A percentile compares a stretch with the other conserved stretches of the same genome.
phyloP scores from a whole-genome alignment of 129 eudicot genomes.

The Tagetes patula region DNA sequence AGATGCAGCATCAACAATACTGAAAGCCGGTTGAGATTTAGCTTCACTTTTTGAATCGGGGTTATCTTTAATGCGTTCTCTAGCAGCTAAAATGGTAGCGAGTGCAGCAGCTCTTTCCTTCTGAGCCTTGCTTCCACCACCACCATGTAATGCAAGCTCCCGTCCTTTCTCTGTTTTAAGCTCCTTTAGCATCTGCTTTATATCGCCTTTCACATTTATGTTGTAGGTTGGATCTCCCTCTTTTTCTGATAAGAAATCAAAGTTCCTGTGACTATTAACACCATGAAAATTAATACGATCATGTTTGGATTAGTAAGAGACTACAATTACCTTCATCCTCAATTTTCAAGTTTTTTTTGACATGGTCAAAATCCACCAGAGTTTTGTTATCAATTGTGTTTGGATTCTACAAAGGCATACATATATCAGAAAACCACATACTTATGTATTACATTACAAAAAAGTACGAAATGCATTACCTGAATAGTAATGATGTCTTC shows the following conservation, averaged over 20 bases:
- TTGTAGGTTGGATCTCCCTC: slow-evolving; percentile 80
- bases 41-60: slow-evolving; percentile 47
- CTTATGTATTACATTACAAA: neutral
- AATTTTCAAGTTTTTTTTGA: slow-evolving; percentile 74
- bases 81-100: slow-evolving; percentile 74
- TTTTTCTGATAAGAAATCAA: slow-evolving; percentile 46
- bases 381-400: slow-evolving; percentile 77
- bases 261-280: neutral
- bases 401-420: slow-evolving; percentile 60
- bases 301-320: neutral
- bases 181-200: slow-evolving; percentile 92
- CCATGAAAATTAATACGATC: neutral
- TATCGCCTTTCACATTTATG: slow-evolving; percentile 77
- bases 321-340: slow-evolving; percentile 79
- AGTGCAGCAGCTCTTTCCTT: slow-evolving; percentile 95
- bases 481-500: slow-evolving; percentile 90
- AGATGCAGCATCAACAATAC: slow-evolving; percentile 98
- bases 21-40: slow-evolving; percentile 46
- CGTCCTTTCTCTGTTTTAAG: slow-evolving; percentile 90
- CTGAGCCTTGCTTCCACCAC: slow-evolving; percentile 93
- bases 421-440: slow-evolving; percentile 14
- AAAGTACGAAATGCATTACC: slow-evolving; percentile 37
- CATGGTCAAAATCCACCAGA: slow-evolving; percentile 87
- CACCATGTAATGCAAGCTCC: slow-evolving; percentile 87
- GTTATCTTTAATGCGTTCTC: slow-evolving; percentile 84